Base-by-base conservation (phyloP, 2,329 filamentous ascomycete genomes). In the Fusarium newnesense region DNA sequence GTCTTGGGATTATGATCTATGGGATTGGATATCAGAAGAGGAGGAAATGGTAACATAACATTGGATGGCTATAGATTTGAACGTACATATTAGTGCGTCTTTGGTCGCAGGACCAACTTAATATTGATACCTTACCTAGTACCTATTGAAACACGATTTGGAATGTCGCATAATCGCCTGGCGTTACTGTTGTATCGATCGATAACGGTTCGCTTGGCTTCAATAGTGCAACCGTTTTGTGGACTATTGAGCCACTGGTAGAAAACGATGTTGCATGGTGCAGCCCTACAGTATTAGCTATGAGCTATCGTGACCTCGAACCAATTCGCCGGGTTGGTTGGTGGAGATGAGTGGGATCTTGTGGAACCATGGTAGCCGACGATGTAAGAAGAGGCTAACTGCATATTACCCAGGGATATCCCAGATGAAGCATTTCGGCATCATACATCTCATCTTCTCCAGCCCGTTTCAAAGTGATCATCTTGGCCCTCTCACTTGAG, bases 31-130 rank as follows among this genome's bases (percentile, higher is more conserved):
- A 72, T 71, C 66, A 67, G 56, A 60, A 61, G 75, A 75, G 72
- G 71, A 67, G 70, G 72, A 69, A 70, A 52, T 59, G 69, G 66
- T 63, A 73, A 76, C 64, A 74, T 63, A 59, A 59, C 40, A 36
- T 40, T 59, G 56, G 52, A 56, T 43, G 52, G 37, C 52, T 64
- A 78, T 78, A 78, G 75, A 77, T 50, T 64, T 64, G 66, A 70
- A 65, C 73, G 75, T 75, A 75, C 76, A 68, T 64, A 72, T 57
- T 58, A 70, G 70, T 75, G 65, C 74, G 73, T 67, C 39, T 50
- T 40, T 60, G 72, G 72, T 74, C 72, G 40, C 72, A 60, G 54
- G 72, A 64, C 66, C 69, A 47, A 70, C 64, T 64, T 75, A 74
- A 74, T 74, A 61, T 67, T 71, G 66, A 68, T 66, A 65, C 70